Evolutionary conservation across 768 basidiomycete genomes (phyloP).

Genomic region (Crucibulum laeve): DNA sequence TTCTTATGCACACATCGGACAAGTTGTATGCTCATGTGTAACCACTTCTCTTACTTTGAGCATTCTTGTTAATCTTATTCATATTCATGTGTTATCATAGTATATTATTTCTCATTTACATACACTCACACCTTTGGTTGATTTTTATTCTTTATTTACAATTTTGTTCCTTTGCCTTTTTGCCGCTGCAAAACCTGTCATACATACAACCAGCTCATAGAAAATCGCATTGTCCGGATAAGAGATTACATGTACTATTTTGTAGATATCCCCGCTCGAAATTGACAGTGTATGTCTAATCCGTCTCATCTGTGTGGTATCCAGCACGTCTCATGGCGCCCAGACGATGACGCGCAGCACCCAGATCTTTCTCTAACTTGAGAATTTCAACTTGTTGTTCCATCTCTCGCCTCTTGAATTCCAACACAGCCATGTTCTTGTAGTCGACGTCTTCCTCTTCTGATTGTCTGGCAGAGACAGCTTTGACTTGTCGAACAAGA

Average conservation of each 20-base stretch:
- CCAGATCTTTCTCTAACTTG: conserved; percentile 92
- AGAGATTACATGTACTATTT: no score
- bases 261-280: no score
- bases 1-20: background rate
- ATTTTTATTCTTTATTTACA: conserved; percentile 12
- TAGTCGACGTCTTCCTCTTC: conserved; percentile 84
- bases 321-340: conserved; percentile 87
- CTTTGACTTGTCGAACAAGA: conserved; percentile 94
- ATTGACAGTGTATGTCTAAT: no score
- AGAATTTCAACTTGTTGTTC: conserved; percentile 99
- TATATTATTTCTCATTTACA: no score
- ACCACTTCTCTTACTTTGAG: conserved; percentile 3
- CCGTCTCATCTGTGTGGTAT: conserved; percentile 85
- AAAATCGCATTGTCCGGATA: no score
- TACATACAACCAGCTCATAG: no score
- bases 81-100: no score
- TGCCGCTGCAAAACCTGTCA: no score
- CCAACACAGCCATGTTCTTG: conserved; percentile 87
- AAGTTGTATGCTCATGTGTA: conserved; percentile 6
- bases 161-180: no score
- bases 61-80: conserved; percentile 1
- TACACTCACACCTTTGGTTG: conserved; percentile 4
- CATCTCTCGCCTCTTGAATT: conserved; percentile 98
- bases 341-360: conserved; percentile 76
- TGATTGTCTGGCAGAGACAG: conserved; percentile 79